Conservation (phyloP, 2,329 filamentous ascomycete species). For the Diaporthe helianthi region DNA sequence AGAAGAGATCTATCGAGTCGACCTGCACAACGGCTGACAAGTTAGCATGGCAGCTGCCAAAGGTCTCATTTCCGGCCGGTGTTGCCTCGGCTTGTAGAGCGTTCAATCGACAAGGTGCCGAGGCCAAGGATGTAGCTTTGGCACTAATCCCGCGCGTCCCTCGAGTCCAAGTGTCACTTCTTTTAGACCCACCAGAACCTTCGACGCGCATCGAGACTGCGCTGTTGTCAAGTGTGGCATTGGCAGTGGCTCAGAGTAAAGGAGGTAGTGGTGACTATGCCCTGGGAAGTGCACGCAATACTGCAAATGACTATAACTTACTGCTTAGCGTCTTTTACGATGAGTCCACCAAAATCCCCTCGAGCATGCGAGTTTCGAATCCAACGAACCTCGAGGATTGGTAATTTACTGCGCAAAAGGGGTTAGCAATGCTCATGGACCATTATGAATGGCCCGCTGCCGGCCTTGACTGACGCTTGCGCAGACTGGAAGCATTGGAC, state of each 20-base stretch:
- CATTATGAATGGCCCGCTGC: neutral
- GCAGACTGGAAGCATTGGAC: neutral
- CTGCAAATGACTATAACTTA: neutral
- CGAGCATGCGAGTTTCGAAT: neutral
- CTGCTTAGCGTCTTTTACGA: neutral
- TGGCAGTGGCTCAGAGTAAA: neutral
- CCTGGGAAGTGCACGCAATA: neutral
- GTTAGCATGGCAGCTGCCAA: conserved; percentile 22
- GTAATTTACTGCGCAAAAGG: neutral
- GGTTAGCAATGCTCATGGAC: conserved; percentile 1
- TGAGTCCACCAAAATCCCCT: neutral
- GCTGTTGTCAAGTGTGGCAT: neutral
- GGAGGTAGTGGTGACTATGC: neutral
- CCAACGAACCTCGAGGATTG: neutral
- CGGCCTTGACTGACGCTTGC: neutral
- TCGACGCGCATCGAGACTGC: neutral
- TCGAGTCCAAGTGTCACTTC: conserved; percentile 4
- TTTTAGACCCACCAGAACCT: conserved; percentile 3
- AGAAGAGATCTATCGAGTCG: conserved; percentile 32
- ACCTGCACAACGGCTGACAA: conserved; percentile 22
- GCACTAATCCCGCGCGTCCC: conserved; percentile 14
- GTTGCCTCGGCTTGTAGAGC: conserved; percentile 1
- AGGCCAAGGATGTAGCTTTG: conserved; percentile 11
- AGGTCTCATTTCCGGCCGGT: conserved; percentile 3
- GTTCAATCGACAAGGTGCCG: neutral